phyloP scores from a whole-genome alignment of 2,329 filamentous ascomycete genomes.

The Neodidymelliopsis sp. region DNA sequence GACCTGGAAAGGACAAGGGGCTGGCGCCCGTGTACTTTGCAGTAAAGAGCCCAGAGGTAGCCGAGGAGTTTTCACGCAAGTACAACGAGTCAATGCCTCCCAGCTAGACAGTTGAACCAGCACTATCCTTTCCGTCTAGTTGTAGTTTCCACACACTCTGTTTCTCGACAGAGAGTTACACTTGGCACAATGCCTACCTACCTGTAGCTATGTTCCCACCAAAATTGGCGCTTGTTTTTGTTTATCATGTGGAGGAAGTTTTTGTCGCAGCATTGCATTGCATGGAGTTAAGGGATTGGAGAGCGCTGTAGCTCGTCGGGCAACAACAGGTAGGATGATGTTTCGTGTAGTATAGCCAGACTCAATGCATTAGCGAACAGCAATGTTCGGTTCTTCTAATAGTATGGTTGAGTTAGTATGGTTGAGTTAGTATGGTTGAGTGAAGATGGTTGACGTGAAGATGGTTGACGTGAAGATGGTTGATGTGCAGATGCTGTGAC shows the following conservation, averaged over 20 bases:
- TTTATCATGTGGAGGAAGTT: slow-evolving; percentile 8
- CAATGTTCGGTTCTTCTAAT: slow-evolving; percentile 7
- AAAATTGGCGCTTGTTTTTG: slow-evolving; percentile 18
- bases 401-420: no score
- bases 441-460: no score
- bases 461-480: no score
- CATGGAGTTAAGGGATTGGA: slow-evolving; percentile 22
- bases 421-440: no score
- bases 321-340: slow-evolving; percentile 6
- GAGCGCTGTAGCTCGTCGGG: slow-evolving; percentile 2
- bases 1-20: slow-evolving; percentile 36
- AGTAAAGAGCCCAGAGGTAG: slow-evolving; percentile 39
- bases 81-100: slow-evolving; percentile 39
- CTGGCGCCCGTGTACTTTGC: slow-evolving; percentile 32
- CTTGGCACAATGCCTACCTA: no score
- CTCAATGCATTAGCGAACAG: slow-evolving; percentile 1
- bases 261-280: slow-evolving; percentile 25
- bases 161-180: no score
- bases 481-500: background rate
- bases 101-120: slow-evolving; percentile 12
- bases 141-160: background rate
- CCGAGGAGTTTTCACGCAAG: slow-evolving; percentile 38
- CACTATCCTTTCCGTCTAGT: no score
- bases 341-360: slow-evolving; percentile 14
- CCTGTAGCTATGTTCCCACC: background rate